Evolutionary conservation across 768 basidiomycete genomes (phyloP), one percentile per base, ranked within the genome.

Genomic region (Hericium coralloides): DNA sequence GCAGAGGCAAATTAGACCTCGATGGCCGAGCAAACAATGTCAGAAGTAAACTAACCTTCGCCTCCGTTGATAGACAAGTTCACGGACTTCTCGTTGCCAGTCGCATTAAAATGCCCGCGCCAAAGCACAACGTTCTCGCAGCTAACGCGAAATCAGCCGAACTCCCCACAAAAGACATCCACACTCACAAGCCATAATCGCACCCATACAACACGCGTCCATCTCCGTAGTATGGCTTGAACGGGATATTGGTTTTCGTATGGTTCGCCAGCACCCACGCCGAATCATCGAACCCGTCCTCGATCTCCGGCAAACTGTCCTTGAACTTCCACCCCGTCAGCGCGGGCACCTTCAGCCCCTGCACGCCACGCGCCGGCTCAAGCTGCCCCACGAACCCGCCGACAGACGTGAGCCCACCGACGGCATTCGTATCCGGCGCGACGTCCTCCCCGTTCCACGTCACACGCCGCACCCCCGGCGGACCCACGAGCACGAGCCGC

Each of bases 11-110:
- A 14, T 22, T 25, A 7, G 12, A 1, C 23, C 15, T 48, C 18
- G 55, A 37, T 22, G 6, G 5, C 8, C n/a, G 17, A 14, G 8
- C 18, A 36, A 38, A 36, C 43, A 7, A 15, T 59, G 69, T 18
- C 12, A 20, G 8, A 37, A 8, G 26, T n/a, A 4, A 10, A 53
- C 12, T 17, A 56, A 85, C 87, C 87, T 77, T 81, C 78, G 12
- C 90, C 88, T 8, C 90, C 91, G 60, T 91, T 90, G 64, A 93
- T 85, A 1, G 84, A 85, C 12, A 92, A 70, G 59, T 88, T 87
- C 25, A 85, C 80, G 36, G 76, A 84, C 64, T 76, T 81, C 65
- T 84, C 84, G 1, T 66, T 63, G 12, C 83, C 82, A 0, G 79
- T 83, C 0, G 79, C 80, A 14, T 68, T 75, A 69, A 93, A 93